Base-by-base conservation (phyloP, 345 rosid species). In the Turnera subulata region DNA sequence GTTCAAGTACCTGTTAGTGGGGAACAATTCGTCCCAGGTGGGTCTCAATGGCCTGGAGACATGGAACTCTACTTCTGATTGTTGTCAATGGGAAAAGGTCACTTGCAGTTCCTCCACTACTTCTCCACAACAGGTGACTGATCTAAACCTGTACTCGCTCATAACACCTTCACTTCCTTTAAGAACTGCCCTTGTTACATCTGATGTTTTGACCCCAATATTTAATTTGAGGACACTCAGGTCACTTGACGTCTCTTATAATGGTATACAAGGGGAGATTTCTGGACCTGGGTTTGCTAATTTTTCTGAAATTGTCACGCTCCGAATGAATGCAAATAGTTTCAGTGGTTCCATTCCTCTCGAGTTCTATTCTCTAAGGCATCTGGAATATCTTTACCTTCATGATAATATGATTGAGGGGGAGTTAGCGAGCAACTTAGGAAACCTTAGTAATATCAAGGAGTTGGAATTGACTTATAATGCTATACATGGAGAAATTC, bases 341-440 rank as follows among this genome's bases (percentile, higher is more conserved):
- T 63, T 76, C 58, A 68, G 35, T 43, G 75, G 73, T 53, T 67
- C 73, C 32, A 47, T 68, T 26, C 75, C 71, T 53, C 48, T 47
- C 40, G 48, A 66, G 53, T 37, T 80, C n/a, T 66, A 74, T 18
- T 54, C 48, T 21, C 52, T 74, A 23, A 69, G 26, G 32, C 22
- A 25, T 11, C 65, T 77, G 11, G 62, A 61, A 19, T 59, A 0
- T 24, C 62, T 77, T 37, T 51, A 61, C 51, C 63, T 80, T 2
- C 55, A 64, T 11, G 2, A 0, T 0, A 77, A 71, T 64, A 37
- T 3, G 29, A 46, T 80, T 22, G 53, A 49, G 16, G 45, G 45
- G n/a, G 59, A 43, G 16, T 49, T 71, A 39, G 59, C 58, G 40
- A 22, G 56, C 55, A 50, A 55, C 12, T 22, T 61, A 17, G 68